Conservation (phyloP, 2,329 filamentous ascomycete species). For the Penicillium sp. region DNA sequence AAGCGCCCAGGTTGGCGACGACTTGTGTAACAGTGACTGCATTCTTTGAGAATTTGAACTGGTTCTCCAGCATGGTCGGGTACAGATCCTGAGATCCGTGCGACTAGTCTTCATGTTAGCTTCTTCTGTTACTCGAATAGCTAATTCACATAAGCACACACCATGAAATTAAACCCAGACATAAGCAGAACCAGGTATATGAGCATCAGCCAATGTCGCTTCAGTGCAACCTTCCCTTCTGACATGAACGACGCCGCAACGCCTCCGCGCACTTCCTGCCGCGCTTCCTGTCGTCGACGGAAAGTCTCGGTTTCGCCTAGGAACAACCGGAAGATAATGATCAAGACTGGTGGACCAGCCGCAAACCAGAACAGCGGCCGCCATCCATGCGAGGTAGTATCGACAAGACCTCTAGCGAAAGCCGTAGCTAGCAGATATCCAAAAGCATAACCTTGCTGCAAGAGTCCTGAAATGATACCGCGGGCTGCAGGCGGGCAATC, state of each 20-base stretch:
- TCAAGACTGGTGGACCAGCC: constrained; percentile 73
- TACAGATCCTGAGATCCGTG: constrained; percentile 71
- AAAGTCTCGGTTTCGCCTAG: constrained; percentile 78
- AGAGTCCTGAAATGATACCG: constrained; percentile 61
- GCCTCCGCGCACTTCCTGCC: constrained; percentile 57
- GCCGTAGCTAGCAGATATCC: constrained; percentile 63
- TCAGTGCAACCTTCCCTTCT: constrained; percentile 76
- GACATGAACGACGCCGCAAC: constrained; percentile 67
- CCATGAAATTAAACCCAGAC: constrained; percentile 91
- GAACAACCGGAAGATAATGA: constrained; percentile 75
- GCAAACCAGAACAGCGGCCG: constrained; percentile 88
- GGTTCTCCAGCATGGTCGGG: constrained; percentile 60
- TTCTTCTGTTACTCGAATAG: constrained; percentile 7
- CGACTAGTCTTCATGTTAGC: constrained; percentile 42
- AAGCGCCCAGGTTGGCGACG: constrained; percentile 69
- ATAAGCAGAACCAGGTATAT: constrained; percentile 81
- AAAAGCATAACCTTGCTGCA: constrained; percentile 65
- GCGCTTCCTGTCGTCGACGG: constrained; percentile 62
- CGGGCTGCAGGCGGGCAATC: constrained; percentile 60
- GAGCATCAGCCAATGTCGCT: constrained; percentile 76
- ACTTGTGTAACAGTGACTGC: constrained; percentile 69
- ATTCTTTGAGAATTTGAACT: constrained; percentile 57
- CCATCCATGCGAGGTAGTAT: constrained; percentile 79
- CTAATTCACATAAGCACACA: constrained; percentile 28
- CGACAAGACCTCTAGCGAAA: constrained; percentile 51